Percentiles rank a stretch among this genome's conserved stretches.
Evolutionary conservation across 2,329 filamentous ascomycete genomes (phyloP).

Genomic region (Penicillium concentricum): DNA sequence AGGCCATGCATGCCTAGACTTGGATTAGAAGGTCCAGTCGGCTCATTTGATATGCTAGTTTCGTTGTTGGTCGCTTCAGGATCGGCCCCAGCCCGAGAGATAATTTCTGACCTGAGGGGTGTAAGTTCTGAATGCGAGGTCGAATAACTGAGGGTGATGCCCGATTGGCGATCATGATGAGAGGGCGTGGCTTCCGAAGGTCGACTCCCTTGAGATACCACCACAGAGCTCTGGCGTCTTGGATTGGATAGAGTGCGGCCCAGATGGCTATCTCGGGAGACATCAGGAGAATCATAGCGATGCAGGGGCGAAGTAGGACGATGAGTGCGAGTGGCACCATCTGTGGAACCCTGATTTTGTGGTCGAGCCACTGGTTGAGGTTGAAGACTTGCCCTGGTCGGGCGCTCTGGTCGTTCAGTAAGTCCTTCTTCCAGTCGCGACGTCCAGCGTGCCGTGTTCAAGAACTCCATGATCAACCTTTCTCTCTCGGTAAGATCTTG

Average conservation of each 20-base stretch:
- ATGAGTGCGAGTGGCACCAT: conserved; percentile 30
- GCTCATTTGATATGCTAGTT: conserved; percentile 14
- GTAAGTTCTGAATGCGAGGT: conserved; percentile 42
- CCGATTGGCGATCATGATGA: conserved; percentile 32
- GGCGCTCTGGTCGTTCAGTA: conserved; percentile 31
- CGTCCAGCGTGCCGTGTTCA: conserved; percentile 43
- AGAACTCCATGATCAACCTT: conserved; percentile 44
- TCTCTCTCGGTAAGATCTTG: conserved; percentile 44
- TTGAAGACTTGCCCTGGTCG: conserved; percentile 29
- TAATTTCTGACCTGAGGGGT: conserved; percentile 25
- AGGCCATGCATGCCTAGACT: conserved; percentile 22
- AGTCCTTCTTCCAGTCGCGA: conserved; percentile 34
- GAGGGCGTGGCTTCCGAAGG: conserved; percentile 24
- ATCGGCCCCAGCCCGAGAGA: conserved; percentile 19
- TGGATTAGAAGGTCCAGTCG: conserved; percentile 18
- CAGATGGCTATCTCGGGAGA: conserved; percentile 32
- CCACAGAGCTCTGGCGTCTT: conserved; percentile 41
- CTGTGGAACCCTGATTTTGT: conserved; percentile 30
- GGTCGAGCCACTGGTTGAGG: conserved; percentile 28
- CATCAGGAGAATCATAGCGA: conserved; percentile 30
- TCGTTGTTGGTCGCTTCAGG: conserved; percentile 26
- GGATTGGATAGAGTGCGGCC: conserved; percentile 31
- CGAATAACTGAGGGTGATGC: conserved; percentile 40
- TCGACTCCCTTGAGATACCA: conserved; percentile 39
- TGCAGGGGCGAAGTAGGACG: conserved; percentile 36